Conservation (phyloP, 371 early-diverging fungal genomes). For the Mycotypha africana region DNA sequence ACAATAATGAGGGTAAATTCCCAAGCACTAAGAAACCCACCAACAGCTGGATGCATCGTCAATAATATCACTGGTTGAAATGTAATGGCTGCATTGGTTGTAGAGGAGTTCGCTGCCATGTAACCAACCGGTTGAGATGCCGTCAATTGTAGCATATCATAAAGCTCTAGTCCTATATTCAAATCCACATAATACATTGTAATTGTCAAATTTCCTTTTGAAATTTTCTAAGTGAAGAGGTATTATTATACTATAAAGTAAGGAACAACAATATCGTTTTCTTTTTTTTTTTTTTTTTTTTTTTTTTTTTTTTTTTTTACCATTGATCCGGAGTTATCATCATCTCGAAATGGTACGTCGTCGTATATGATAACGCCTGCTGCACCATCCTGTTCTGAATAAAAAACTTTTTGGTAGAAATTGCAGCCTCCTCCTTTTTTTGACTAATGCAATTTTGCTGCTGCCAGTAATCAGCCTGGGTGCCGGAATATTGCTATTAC, state of each 20-base stretch:
- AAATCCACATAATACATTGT: conserved; percentile 35
- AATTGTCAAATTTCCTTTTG: conserved; percentile 28
- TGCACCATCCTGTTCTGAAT: conserved; percentile 33
- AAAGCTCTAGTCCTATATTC: conserved; percentile 25
- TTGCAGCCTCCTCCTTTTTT: conserved; percentile 29
- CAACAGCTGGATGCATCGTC: conserved; percentile 33
- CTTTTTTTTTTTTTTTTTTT: background rate
- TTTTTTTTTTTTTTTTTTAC: conserved; percentile 1
- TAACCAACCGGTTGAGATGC: conserved; percentile 6
- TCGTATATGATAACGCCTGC: conserved; percentile 35
- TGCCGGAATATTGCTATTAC: no score
- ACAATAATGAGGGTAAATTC: conserved; percentile 53
- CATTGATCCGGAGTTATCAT: conserved; percentile 20
- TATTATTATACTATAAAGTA: background rate
- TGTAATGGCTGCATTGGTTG: conserved; percentile 5
- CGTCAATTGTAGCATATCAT: conserved; percentile 18
- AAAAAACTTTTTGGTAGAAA: conserved; percentile 29
- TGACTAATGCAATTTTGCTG: conserved; percentile 37
- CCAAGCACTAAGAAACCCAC: conserved; percentile 48
- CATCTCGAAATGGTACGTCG: conserved; percentile 31
- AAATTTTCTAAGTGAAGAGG: conserved; percentile 19
- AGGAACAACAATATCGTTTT: background rate
- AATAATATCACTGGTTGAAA: conserved; percentile 26
- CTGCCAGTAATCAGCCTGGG: conserved; percentile 15
- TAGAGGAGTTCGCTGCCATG: no score